Base-by-base conservation (phyloP, 1,139 yeast genomes). In the Pichia sp. region DNA sequence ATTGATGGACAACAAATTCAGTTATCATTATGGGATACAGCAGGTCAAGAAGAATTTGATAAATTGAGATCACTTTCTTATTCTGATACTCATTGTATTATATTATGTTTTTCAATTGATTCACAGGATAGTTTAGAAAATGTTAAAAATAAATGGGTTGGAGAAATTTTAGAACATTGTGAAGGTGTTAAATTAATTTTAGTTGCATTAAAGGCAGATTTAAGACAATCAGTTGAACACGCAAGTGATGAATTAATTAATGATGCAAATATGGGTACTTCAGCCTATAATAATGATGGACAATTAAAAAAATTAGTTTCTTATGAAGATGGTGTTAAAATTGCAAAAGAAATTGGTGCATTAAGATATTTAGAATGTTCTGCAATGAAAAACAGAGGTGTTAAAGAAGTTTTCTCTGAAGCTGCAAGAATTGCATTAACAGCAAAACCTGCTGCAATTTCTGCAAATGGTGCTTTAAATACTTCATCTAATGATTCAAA, bases 31-130 rank as follows among this genome's bases (percentile, higher is more conserved):
- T 92, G 98, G 98, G 98, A 92, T 63, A 92, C 98, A 6, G 98
- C 98, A 4, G 98, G 98, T 6, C 98, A 92, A 70, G 98, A 92
- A 68, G 98, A 92, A 68, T 92, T 90, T 60, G 98, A 92, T 64
- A 74, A 97, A 51, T 72, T 90, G 61, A 77, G 97, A 61, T 85
- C 96, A 2, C 71, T 90, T 53, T 83, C 95, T 35, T 92, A 92
- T 64, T 82, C 94, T 23, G 98, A 92, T 63, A 92, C 98, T 6
- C 97, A 92, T 66, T 87, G 96, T 57, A 90, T 92, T 57, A 90
- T 92, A 94, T 76, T 92, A 49, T 92, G 98, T 69, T 92, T 92
- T 63, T 81, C 95, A 32, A 90, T 92, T 50, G 98, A 92, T 64
- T 87, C 96, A 3, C 80, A 85, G 26, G 98, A 92, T 64, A 90